Evolutionary conservation across 371 early-diverging fungal species (phyloP).

Genomic region (Saksenaea oblongispora): DNA sequence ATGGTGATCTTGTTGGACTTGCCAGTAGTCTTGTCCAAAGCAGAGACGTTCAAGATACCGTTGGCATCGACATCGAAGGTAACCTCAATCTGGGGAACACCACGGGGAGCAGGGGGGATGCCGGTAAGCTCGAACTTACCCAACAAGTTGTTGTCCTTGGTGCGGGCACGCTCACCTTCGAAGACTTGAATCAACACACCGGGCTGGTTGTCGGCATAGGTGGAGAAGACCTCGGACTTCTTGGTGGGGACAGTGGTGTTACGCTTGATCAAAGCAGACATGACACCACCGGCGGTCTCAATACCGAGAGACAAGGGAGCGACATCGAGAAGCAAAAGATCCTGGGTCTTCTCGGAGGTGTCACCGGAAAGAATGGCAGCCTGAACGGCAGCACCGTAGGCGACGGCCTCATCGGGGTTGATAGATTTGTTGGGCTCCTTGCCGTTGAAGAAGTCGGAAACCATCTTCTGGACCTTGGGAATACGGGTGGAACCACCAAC

Average conservation of each 20-base stretch:
- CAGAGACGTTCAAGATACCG: conserved; percentile 97
- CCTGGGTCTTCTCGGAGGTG: conserved; percentile 86
- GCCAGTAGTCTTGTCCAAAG: conserved; percentile 95
- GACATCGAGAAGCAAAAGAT: conserved; percentile 78
- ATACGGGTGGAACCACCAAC: conserved; percentile 99
- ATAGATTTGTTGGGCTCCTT: conserved; percentile 97
- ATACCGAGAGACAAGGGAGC: conserved; percentile 85
- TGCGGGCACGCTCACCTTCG: conserved; percentile 84
- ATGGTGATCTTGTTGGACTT: conserved; percentile 95
- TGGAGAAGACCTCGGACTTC: conserved; percentile 85
- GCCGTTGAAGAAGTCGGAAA: conserved; percentile 98
- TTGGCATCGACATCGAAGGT: conserved; percentile 98
- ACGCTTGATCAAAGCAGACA: conserved; percentile 68
- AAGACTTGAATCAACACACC: conserved; percentile 84
- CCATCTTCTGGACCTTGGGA: conserved; percentile 97
- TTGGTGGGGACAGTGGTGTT: conserved; percentile 86
- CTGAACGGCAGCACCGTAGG: conserved; percentile 99
- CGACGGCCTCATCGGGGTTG: conserved; percentile 99
- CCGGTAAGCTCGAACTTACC: conserved; percentile 85
- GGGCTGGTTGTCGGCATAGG: conserved; percentile 88
- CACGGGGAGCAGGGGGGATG: conserved; percentile 95
- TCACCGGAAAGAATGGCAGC: conserved; percentile 93
- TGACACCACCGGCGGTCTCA: conserved; percentile 84
- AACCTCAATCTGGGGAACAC: conserved; percentile 98
- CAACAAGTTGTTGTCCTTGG: conserved; percentile 86